A percentile compares a stretch with the other conserved stretches of the same genome.
Conservation (phyloP, 75 land plant genomes). For the Sequoia sempervirens region DNA sequence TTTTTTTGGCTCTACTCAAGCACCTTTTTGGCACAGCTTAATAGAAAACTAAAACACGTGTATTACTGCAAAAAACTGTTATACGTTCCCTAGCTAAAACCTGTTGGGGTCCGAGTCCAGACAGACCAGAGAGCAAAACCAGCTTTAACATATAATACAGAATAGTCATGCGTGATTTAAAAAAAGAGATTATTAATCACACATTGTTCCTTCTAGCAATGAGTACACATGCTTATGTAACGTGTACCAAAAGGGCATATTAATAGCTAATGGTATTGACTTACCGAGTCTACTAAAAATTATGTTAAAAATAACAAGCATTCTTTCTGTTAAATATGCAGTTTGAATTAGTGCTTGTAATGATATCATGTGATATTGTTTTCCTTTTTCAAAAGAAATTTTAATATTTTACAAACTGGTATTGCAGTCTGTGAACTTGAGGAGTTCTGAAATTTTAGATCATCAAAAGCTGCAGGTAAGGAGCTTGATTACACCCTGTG, state of each 20-base stretch:
- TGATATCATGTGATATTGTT: background rate
- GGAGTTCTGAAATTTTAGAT: conserved; percentile 28
- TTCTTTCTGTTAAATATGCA: background rate
- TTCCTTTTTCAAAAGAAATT: too few species aligned
- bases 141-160: background rate
- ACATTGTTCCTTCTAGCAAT: background rate
- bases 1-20: background rate
- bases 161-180: background rate
- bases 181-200: background rate
- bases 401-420: background rate
- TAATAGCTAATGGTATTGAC: background rate
- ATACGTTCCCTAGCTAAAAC: background rate
- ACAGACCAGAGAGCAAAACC: background rate
- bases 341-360: background rate
- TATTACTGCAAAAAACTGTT: background rate
- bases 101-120: background rate
- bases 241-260: background rate
- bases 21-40: background rate
- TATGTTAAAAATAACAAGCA: background rate
- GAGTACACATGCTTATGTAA: background rate
- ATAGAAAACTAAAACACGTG: background rate
- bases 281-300: background rate
- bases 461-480: conserved; percentile 30
- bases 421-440: conserved; percentile 61
- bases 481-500: background rate